Conservation (phyloP, 2,329 filamentous ascomycete genomes). For the Coccinonectria pachysandricola region DNA sequence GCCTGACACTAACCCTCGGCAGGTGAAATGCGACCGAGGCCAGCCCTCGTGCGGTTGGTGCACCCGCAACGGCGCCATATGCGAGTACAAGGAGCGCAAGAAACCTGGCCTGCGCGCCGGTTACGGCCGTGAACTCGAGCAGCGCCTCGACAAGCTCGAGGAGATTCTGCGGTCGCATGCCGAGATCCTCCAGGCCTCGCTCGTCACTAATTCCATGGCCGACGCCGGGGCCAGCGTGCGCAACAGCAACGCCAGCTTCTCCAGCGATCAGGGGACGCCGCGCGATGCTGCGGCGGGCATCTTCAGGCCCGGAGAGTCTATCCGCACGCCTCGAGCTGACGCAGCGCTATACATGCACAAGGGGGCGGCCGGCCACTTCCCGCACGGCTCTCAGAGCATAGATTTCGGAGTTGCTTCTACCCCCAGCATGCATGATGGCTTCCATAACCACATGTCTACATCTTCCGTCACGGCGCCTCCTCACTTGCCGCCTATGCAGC, state of each 20-base stretch:
- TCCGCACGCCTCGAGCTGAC: constrained; percentile 45
- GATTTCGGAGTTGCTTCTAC: constrained; percentile 40
- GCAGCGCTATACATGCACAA: constrained; percentile 52
- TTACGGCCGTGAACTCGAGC: constrained; percentile 64
- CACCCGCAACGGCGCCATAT: constrained; percentile 49
- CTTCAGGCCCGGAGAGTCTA: constrained; percentile 39
- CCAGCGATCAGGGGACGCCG: constrained; percentile 47
- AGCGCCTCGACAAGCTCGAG: constrained; percentile 60
- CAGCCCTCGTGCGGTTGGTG: constrained; percentile 65
- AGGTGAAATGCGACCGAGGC: constrained; percentile 67
- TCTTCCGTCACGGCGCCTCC: constrained; percentile 29
- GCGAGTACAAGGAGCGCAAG: constrained; percentile 60
- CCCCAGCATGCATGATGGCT: constrained; percentile 39
- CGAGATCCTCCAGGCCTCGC: constrained; percentile 52
- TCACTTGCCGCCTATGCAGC: constrained; percentile 25
- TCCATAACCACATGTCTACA: constrained; percentile 33
- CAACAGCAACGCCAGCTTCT: constrained; percentile 39
- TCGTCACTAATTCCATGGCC: constrained; percentile 27
- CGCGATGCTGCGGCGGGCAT: constrained; percentile 33
- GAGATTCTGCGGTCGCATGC: constrained; percentile 55
- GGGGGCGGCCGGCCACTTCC: constrained; percentile 35
- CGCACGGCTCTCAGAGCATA: constrained; percentile 34
- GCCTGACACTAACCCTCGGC: constrained; percentile 1
- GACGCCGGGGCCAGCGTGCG: constrained; percentile 31
- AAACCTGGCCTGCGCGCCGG: constrained; percentile 56